Conservation (phyloP, 306 rosid species). For the Cajanus cajan region DNA sequence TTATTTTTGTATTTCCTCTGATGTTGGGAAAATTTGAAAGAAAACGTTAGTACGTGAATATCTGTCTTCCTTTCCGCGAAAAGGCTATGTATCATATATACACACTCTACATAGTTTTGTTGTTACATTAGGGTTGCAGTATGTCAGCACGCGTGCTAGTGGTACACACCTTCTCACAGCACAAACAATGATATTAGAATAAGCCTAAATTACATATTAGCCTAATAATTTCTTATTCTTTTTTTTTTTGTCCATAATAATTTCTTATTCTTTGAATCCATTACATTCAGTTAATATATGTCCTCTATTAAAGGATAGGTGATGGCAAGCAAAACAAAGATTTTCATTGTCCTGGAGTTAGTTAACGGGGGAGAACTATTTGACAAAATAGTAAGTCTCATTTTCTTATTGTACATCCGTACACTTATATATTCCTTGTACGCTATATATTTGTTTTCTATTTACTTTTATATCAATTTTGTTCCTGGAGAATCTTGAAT, state of each 20-base stretch:
- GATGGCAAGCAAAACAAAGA: slow-evolving; percentile 94
- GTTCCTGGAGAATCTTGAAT: background rate
- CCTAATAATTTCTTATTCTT: background rate
- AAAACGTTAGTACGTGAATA: too few species aligned
- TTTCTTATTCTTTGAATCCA: background rate
- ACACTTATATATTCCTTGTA: background rate
- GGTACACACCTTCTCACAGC: background rate
- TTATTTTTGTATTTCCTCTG: too few species aligned
- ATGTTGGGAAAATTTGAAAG: too few species aligned
- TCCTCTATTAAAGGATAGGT: slow-evolving; percentile 60
- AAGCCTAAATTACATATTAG: background rate
- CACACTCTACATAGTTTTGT: too few species aligned
- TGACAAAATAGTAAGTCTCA: slow-evolving; percentile 78
- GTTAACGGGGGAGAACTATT: slow-evolving; percentile 86
- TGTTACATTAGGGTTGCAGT: too few species aligned
- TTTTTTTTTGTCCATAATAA: too few species aligned
- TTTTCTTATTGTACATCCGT: background rate
- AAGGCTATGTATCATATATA: too few species aligned
- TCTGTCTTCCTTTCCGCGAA: too few species aligned
- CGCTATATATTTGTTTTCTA: background rate
- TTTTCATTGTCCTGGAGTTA: slow-evolving; percentile 89
- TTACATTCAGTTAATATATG: background rate
- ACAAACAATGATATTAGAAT: background rate
- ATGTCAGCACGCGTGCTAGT: too few species aligned
- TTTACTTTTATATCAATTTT: background rate